phyloP scores from a whole-genome alignment of 768 basidiomycete genomes.

The Phanerochaete carnosa region DNA sequence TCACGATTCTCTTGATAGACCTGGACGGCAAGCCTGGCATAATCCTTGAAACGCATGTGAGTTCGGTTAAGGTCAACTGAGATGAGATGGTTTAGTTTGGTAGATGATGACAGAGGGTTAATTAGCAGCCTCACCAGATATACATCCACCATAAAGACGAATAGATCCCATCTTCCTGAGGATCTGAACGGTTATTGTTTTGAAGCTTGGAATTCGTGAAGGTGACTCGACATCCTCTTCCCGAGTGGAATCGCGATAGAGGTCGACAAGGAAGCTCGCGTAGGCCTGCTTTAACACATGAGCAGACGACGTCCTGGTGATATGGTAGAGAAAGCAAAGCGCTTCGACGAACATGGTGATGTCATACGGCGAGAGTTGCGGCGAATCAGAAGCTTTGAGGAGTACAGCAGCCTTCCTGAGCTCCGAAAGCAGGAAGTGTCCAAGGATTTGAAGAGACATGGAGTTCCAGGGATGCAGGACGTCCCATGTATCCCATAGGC shows the following conservation, averaged over 20 bases:
- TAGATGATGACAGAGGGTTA: too few species aligned
- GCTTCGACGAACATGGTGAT: not conserved
- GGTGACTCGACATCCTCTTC: not conserved
- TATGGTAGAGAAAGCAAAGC: slow-evolving; percentile 5
- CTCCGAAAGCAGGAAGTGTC: not conserved
- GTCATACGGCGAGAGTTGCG: not conserved
- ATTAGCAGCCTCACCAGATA: not conserved
- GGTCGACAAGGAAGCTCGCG: not conserved
- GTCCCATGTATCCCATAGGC: not conserved
- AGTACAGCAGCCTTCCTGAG: not conserved
- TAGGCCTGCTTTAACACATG: not conserved
- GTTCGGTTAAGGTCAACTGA: not conserved
- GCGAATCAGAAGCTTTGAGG: not conserved
- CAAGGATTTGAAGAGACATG: not conserved
- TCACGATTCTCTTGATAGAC: not conserved
- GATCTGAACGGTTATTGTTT: not conserved
- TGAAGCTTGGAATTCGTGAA: not conserved
- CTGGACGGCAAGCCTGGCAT: not conserved
- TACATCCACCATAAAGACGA: not conserved
- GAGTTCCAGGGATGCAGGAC: not conserved
- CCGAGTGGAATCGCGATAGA: not conserved
- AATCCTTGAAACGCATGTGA: not conserved
- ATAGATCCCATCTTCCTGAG: not conserved
- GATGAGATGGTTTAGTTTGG: not conserved
- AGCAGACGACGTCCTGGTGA: not conserved